Evolutionary conservation across 495 filamentous ascomycete genomes (phyloP).

Genomic region (Apodospora peruviana): DNA sequence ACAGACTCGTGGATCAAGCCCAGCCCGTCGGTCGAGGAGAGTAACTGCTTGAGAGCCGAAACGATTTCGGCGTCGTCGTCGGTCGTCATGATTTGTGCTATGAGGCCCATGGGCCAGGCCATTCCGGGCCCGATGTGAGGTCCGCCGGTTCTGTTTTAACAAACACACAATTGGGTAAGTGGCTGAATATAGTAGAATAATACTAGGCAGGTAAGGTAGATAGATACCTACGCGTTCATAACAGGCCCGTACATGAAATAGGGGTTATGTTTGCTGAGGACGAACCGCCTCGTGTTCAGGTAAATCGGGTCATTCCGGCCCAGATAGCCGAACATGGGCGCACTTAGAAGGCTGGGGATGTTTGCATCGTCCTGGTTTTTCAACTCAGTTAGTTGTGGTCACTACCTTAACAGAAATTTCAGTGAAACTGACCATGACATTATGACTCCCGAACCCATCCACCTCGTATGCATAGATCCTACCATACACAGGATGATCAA

Average conservation of each 20-base stretch:
- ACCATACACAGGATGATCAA: conserved; percentile 18
- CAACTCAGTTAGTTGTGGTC: too few species aligned
- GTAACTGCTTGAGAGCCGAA: too few species aligned
- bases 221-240: conserved; percentile 30
- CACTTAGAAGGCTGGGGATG: conserved; percentile 50
- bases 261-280: conserved; percentile 45
- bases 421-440: conserved; percentile 35
- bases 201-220: too few species aligned
- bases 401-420: too few species aligned
- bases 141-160: conserved; percentile 40
- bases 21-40: conserved; percentile 32
- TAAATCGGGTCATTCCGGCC: conserved; percentile 40
- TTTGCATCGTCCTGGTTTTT: conserved; percentile 55
- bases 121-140: conserved; percentile 52
- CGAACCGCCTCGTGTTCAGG: conserved; percentile 42
- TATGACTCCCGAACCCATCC: conserved; percentile 51
- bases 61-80: conserved; percentile 46
- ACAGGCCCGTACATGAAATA: conserved; percentile 53
- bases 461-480: conserved; percentile 56
- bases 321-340: conserved; percentile 48
- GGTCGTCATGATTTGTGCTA: conserved; percentile 40
- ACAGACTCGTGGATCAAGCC: conserved; percentile 59
- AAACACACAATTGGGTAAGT: too few species aligned
- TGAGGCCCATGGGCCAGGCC: conserved; percentile 55
- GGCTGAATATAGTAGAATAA: too few species aligned